phyloP scores from a whole-genome alignment of 176 grass and related monocot genomes.

The Pontederia paniculata region DNA sequence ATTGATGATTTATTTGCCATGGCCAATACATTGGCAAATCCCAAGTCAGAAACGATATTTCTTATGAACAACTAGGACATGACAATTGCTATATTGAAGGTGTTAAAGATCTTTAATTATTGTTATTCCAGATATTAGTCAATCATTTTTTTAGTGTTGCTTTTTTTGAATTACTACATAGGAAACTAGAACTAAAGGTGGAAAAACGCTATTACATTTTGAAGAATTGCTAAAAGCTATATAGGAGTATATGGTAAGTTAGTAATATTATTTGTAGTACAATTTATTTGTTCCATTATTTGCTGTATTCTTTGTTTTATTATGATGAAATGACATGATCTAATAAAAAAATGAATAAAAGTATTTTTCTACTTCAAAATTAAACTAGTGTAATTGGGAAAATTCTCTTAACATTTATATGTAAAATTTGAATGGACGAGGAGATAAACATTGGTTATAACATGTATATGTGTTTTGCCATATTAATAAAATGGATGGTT shows the following conservation, averaged over 20 bases:
- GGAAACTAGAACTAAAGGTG: constrained; percentile 84
- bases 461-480: too few species aligned
- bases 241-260: constrained; percentile 91
- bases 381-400: too few species aligned
- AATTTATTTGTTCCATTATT: too few species aligned
- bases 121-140: background rate
- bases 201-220: constrained; percentile 80
- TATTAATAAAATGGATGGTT: too few species aligned
- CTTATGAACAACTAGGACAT: constrained; percentile 98
- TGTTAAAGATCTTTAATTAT: constrained; percentile 8
- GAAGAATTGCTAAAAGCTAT: constrained; percentile 94
- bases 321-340: too few species aligned
- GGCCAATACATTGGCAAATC: constrained; percentile 72
- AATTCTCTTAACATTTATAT: too few species aligned
- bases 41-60: constrained; percentile 82
- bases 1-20: constrained; percentile 83
- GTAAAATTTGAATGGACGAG: too few species aligned
- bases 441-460: too few species aligned
- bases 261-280: background rate
- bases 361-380: too few species aligned
- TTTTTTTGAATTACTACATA: constrained; percentile 26
- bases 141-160: background rate
- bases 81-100: constrained; percentile 86
- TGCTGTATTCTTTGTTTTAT: too few species aligned
- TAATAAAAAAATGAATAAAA: too few species aligned